These are phyloP conservation scores for Aspergillus fijiensis DNA, from an alignment of 2,329 filamentous ascomycete genomes.

Conservation along the genomic window DNA sequence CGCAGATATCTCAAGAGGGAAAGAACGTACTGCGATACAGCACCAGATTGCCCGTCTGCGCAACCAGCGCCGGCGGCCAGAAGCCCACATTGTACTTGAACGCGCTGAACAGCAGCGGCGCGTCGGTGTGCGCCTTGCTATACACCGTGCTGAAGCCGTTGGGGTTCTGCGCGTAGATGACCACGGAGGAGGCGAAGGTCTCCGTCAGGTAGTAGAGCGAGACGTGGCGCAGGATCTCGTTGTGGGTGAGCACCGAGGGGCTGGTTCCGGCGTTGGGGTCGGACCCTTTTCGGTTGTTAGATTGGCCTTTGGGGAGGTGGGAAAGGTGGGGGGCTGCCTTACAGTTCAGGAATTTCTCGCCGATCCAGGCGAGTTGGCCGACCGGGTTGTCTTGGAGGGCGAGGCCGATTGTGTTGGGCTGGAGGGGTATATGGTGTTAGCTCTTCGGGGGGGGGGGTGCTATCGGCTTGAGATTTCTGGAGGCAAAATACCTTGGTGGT, in stretches of 20 bases:
- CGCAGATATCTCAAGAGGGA: too few relatives aligned
- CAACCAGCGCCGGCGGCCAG: conserved; percentile 12
- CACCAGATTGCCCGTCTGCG: conserved; percentile 11
- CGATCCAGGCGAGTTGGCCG: conserved; percentile 14
- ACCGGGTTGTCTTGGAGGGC: conserved; percentile 12
- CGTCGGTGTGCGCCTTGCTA: conserved; percentile 10
- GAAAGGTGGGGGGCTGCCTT: not conserved
- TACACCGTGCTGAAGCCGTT: conserved; percentile 6
- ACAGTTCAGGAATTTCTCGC: conserved; percentile 16
- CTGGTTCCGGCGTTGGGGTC: conserved; percentile 13
- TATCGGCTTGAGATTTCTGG: too few relatives aligned
- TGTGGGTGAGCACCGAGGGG: conserved; percentile 7
- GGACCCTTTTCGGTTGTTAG: conserved; percentile 7
- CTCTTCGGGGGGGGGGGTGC: too few relatives aligned
- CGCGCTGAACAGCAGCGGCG: conserved; percentile 14
- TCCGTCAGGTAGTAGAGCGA: conserved; percentile 12
- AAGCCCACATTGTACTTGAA: conserved; percentile 16
- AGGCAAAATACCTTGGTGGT: conserved; percentile 8
- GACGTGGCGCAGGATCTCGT: conserved; percentile 11
- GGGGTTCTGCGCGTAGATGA: conserved; percentile 13
- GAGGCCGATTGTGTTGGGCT: conserved; percentile 15
- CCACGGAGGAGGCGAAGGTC: conserved; percentile 10
- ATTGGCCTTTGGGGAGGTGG: not conserved
- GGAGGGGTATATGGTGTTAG: not conserved
- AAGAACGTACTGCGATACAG: conserved; percentile 8